These are phyloP conservation scores for Wallacemonas sp. DNA, from an alignment of 208 protist species.

Conservation along the genomic window DNA sequence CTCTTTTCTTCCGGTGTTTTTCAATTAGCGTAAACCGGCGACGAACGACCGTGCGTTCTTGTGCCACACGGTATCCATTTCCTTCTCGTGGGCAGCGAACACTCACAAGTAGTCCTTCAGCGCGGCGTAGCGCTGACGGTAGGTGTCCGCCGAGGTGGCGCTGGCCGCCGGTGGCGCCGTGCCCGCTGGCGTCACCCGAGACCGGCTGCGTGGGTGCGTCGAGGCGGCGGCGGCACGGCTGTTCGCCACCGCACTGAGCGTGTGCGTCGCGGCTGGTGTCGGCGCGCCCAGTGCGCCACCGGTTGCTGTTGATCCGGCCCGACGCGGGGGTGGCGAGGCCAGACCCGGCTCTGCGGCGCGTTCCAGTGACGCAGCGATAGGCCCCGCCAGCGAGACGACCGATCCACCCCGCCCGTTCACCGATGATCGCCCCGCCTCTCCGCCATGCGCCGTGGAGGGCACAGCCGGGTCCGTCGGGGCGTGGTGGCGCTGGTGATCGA, in stretches of 20 bases:
- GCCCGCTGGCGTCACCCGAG: background rate
- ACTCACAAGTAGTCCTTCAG: conserved; percentile 13
- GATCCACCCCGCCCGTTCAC: no score
- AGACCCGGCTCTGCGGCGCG: no score
- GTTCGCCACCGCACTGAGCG: conserved; percentile 1
- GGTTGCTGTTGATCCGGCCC: background rate
- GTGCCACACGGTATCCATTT: no score
- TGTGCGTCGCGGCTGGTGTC: background rate
- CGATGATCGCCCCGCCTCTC: no score
- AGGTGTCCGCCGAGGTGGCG: conserved; percentile 18
- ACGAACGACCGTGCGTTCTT: no score
- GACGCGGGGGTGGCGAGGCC: background rate
- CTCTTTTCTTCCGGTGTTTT: no score
- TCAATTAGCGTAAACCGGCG: no score
- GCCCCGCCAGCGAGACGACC: background rate
- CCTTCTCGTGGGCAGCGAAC: no score
- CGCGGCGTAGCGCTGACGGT: conserved; percentile 28
- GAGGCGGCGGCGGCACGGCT: background rate
- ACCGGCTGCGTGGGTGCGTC: background rate
- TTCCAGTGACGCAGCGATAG: no score
- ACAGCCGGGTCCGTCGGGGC: no score
- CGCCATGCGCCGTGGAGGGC: no score
- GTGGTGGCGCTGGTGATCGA: no score
- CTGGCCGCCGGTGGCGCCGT: background rate
- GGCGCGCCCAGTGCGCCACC: background rate